Evolutionary conservation across 2,329 filamentous ascomycete genomes (phyloP).

Genomic region (Tolypocladium pustulatum): DNA sequence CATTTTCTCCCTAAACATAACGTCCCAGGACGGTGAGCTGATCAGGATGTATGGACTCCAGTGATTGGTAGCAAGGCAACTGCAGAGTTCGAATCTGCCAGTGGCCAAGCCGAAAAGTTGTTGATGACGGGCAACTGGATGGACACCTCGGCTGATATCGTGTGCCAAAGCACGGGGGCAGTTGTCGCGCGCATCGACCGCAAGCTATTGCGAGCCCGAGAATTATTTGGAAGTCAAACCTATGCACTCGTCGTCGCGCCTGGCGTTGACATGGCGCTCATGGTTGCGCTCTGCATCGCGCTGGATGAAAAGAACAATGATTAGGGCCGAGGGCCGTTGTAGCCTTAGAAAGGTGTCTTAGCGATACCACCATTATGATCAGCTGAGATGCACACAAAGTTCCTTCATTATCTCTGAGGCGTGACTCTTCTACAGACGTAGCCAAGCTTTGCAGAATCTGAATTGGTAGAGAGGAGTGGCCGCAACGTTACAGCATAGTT

Average conservation of each 20-base stretch:
- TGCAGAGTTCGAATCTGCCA: slow-evolving; percentile 43
- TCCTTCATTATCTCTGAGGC: no score
- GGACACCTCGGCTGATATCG: slow-evolving; percentile 46
- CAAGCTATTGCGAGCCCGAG: slow-evolving; percentile 43
- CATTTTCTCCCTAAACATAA: not conserved
- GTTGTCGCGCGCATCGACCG: slow-evolving; percentile 49
- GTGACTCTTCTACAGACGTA: no score
- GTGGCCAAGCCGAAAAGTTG: slow-evolving; percentile 33
- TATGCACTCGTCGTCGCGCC: slow-evolving; percentile 55
- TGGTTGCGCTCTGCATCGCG: slow-evolving; percentile 57
- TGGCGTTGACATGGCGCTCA: slow-evolving; percentile 53
- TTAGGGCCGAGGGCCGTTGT: not conserved
- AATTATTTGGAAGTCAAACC: slow-evolving; percentile 49
- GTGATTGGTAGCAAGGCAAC: slow-evolving; percentile 44
- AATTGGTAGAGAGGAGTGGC: no score
- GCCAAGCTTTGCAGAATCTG: not conserved
- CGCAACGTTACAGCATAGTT: no score
- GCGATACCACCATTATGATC: not conserved
- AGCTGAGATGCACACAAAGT: not conserved
- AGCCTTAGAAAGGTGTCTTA: not conserved
- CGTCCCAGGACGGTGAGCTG: not conserved
- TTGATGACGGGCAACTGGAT: slow-evolving; percentile 52
- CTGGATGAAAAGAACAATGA: slow-evolving; percentile 52
- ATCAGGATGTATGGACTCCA: slow-evolving; percentile 10
- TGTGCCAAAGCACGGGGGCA: slow-evolving; percentile 35